These are phyloP conservation scores for Platismatia glauca DNA, from an alignment of 495 filamentous ascomycete species.

Conservation along the genomic window DNA sequence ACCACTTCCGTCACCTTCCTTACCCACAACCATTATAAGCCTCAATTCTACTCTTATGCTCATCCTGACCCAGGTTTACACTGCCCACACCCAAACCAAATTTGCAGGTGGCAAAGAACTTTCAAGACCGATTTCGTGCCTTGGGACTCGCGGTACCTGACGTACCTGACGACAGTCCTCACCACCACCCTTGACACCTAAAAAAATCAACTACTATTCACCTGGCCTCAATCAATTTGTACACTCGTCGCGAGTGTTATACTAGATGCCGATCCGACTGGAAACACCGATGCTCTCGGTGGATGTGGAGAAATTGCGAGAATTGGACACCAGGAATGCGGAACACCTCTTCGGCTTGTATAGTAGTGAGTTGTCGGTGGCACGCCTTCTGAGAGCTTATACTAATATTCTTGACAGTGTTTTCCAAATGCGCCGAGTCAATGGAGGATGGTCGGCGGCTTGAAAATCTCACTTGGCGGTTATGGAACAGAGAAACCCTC, in stretches of 20 bases:
- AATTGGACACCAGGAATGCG: constrained; percentile 84
- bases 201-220: neutral
- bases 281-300: constrained; percentile 69
- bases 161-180: neutral
- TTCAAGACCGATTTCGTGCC: neutral
- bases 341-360: constrained; percentile 96
- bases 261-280: constrained; percentile 51
- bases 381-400: neutral
- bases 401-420: constrained; percentile 52
- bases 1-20: neutral
- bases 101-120: neutral
- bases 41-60: constrained; percentile 1
- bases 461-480: constrained; percentile 91
- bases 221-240: neutral
- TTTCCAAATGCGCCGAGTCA: constrained; percentile 89
- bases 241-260: neutral
- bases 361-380: constrained; percentile 62
- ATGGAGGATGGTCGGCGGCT: constrained; percentile 86
- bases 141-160: neutral
- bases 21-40: too few relatives aligned
- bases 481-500: constrained; percentile 95
- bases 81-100: neutral
- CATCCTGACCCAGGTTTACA: neutral
- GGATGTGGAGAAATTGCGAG: constrained; percentile 78
- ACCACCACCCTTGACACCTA: neutral